These are phyloP conservation scores for Phytophthora cactorum DNA, from an alignment of 352 stramenopile species.

Conservation along the genomic window DNA sequence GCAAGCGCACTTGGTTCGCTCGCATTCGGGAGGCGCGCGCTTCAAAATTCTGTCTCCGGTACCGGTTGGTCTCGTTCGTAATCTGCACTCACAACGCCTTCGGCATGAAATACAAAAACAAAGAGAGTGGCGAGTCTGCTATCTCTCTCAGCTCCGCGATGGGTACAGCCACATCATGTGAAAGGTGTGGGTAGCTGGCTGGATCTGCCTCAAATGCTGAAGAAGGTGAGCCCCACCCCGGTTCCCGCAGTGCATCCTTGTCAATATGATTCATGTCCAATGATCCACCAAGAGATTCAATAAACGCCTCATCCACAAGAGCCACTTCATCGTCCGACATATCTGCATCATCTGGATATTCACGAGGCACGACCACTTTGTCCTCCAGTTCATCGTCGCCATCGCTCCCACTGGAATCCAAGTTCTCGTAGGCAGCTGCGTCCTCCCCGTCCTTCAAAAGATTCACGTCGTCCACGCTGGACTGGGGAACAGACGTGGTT, in stretches of 20 bases:
- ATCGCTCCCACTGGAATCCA: not conserved
- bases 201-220: slow-evolving; percentile 4
- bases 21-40: not conserved
- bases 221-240: not conserved
- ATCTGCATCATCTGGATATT: not conserved
- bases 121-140: slow-evolving; percentile 2
- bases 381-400: not conserved
- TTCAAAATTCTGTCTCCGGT: slow-evolving; percentile 14
- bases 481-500: too few relatives aligned
- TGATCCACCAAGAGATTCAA: slow-evolving; percentile 9
- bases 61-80: slow-evolving; percentile 26
- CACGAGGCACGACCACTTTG: not conserved
- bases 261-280: slow-evolving; percentile 4
- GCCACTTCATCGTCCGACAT: not conserved
- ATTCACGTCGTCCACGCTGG: too few relatives aligned
- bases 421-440: not conserved
- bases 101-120: slow-evolving; percentile 35
- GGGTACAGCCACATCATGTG: not conserved
- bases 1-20: slow-evolving; percentile 7
- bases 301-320: slow-evolving; percentile 8
- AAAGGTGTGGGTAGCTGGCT: not conserved
- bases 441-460: too few relatives aligned
- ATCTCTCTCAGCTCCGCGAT: not conserved
- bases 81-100: slow-evolving; percentile 28
- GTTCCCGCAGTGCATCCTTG: slow-evolving; percentile 1